Evolutionary conservation across 257 asterid genomes (phyloP).

Genomic region (Thymus mandschuricus): DNA sequence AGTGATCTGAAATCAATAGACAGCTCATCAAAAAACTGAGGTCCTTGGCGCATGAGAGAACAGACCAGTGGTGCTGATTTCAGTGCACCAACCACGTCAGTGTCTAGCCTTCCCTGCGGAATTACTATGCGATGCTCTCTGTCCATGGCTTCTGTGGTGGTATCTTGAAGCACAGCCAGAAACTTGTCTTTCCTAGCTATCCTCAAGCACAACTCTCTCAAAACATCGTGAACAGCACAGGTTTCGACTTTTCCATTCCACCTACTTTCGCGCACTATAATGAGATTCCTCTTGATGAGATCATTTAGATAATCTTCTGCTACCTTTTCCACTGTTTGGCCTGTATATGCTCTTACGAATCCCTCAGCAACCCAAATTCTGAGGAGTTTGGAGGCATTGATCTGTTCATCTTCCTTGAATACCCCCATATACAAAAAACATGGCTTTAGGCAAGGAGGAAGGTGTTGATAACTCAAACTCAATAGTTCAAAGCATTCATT

Average conservation of each 20-base stretch:
- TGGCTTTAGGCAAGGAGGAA: not conserved
- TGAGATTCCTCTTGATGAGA: not conserved
- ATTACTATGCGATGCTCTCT: not conserved
- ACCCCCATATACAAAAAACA: not conserved
- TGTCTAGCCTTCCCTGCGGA: not conserved
- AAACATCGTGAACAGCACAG: not conserved
- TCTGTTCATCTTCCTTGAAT: not conserved
- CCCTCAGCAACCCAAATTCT: constrained; percentile 18
- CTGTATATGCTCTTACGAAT: not conserved
- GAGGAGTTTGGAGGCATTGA: not conserved
- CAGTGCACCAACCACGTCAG: not conserved
- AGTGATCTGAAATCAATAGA: not conserved
- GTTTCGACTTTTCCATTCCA: not conserved
- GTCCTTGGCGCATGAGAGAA: not conserved
- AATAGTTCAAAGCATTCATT: not conserved
- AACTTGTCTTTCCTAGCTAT: not conserved
- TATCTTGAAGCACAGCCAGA: not conserved
- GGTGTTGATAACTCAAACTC: not conserved
- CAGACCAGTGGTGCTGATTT: not conserved
- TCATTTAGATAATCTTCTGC: not conserved
- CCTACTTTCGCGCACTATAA: not conserved
- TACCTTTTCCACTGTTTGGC: constrained; percentile 6
- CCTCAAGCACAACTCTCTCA: not conserved
- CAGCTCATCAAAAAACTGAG: not conserved
- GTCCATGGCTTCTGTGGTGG: not conserved